Percentiles rank a stretch among this genome's conserved stretches.
phyloP scores from a whole-genome alignment of 257 asterid species.

The Cordia subcordata region DNA sequence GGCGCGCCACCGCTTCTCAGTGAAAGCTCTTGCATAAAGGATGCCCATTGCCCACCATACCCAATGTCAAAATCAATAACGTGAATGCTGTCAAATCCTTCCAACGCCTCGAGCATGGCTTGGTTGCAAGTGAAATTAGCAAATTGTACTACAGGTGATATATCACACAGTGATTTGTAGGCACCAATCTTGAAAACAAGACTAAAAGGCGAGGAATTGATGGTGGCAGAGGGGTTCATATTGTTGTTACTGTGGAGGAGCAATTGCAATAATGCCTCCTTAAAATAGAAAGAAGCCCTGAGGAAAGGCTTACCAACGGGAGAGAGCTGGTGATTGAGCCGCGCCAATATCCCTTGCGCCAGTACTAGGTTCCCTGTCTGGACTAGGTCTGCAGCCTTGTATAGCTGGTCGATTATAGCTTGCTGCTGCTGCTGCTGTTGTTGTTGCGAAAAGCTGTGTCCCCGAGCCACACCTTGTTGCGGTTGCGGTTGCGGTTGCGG shows the following conservation, averaged over 20 bases:
- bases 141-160: constrained; percentile 79
- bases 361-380: constrained; percentile 74
- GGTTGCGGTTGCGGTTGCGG: constrained; percentile 3
- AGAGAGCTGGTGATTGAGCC: constrained; percentile 99
- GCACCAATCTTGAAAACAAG: constrained; percentile 82
- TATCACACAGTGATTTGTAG: constrained; percentile 81
- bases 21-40: constrained; percentile 95
- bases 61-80: constrained; percentile 89
- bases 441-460: constrained; percentile 27
- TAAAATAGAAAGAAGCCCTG: constrained; percentile 88
- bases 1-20: constrained; percentile 54
- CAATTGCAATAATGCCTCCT: constrained; percentile 65
- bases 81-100: constrained; percentile 67
- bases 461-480: constrained; percentile 32
- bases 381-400: constrained; percentile 77
- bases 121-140: constrained; percentile 89
- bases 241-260: constrained; percentile 37
- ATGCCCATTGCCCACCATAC: constrained; percentile 94
- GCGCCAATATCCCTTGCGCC: constrained; percentile 99
- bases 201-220: constrained; percentile 49
- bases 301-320: constrained; percentile 87
- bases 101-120: constrained; percentile 73
- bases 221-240: constrained; percentile 15
- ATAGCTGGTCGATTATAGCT: constrained; percentile 70
- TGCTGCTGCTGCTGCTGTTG: constrained; percentile 51